Evolutionary conservation across 805 yeast species (phyloP).

Genomic region (Maudiozyma turicensis): DNA sequence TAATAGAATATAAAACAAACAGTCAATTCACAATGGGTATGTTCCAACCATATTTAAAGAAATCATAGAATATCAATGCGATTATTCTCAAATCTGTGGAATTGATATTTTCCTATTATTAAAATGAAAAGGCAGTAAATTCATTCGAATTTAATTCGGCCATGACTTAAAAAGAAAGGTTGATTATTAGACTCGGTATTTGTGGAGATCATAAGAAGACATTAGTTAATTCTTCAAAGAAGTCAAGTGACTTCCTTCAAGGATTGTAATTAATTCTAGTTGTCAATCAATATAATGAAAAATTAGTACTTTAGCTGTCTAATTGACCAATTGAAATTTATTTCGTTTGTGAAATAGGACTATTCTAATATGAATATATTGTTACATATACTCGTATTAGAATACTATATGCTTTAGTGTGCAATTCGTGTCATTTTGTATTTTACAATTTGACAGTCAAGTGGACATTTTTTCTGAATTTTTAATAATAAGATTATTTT

Average conservation of each 20-base stretch:
- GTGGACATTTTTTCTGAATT: neutral
- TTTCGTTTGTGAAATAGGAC: too few species aligned
- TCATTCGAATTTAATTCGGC: neutral
- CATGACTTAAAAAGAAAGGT: too few species aligned
- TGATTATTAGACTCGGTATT: too few species aligned
- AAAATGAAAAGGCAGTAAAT: neutral
- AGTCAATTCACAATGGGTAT: slow-evolving; percentile 31
- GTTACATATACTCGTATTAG: too few species aligned
- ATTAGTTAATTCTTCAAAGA: too few species aligned
- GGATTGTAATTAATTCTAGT: too few species aligned
- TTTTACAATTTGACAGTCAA: neutral
- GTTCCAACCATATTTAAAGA: slow-evolving; percentile 7
- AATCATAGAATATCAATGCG: slow-evolving; percentile 5
- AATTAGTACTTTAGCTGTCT: too few species aligned
- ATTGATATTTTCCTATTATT: neutral
- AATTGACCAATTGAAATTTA: too few species aligned
- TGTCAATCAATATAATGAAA: too few species aligned
- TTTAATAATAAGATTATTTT: neutral
- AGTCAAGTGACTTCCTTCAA: too few species aligned
- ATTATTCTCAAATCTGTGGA: slow-evolving; percentile 1
- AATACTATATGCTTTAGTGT: neutral
- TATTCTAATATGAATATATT: too few species aligned
- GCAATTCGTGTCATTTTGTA: neutral
- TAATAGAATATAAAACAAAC: slow-evolving; percentile 18
- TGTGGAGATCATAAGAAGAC: too few species aligned